These are phyloP conservation scores for Geotrichum australiense DNA, from an alignment of 1,139 yeast genomes.

Conservation along the genomic window DNA sequence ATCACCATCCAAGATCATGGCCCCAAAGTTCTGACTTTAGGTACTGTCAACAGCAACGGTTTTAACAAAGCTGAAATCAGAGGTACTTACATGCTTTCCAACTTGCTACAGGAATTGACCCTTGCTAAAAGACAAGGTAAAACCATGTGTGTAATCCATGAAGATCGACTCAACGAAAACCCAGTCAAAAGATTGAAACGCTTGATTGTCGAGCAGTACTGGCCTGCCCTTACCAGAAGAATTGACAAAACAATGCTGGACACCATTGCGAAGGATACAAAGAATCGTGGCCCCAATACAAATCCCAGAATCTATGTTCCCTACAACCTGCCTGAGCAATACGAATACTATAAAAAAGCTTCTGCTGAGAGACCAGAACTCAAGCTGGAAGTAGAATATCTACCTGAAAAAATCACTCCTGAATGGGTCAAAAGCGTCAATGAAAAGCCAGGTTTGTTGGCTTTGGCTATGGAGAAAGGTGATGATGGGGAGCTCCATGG, in stretches of 20 bases:
- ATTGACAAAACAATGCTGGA: constrained; percentile 59
- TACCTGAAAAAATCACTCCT: constrained; percentile 53
- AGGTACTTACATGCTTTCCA: constrained; percentile 89
- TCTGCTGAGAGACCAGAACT: constrained; percentile 51
- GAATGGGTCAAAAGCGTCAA: constrained; percentile 72
- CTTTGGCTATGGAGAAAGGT: constrained; percentile 57
- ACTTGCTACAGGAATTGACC: constrained; percentile 81
- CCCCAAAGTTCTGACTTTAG: constrained; percentile 78
- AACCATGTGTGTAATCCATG: constrained; percentile 70
- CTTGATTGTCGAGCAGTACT: constrained; percentile 68
- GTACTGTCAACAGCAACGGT: constrained; percentile 82
- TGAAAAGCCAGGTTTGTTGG: constrained; percentile 77
- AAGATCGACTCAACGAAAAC: constrained; percentile 75
- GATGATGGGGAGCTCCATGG: constrained; percentile 43
- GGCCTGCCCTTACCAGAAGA: constrained; percentile 72
- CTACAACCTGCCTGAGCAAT: constrained; percentile 60
- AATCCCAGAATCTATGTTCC: constrained; percentile 77
- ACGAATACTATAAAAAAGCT: constrained; percentile 54
- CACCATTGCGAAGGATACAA: constrained; percentile 70
- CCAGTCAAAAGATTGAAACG: constrained; percentile 77
- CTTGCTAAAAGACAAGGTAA: constrained; percentile 79
- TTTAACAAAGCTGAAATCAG: constrained; percentile 64
- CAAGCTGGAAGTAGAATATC: constrained; percentile 65
- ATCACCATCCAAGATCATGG: constrained; percentile 91
- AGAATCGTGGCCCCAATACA: constrained; percentile 55